phyloP scores from a whole-genome alignment of 345 rosid species.

The Pistacia atlantica region DNA sequence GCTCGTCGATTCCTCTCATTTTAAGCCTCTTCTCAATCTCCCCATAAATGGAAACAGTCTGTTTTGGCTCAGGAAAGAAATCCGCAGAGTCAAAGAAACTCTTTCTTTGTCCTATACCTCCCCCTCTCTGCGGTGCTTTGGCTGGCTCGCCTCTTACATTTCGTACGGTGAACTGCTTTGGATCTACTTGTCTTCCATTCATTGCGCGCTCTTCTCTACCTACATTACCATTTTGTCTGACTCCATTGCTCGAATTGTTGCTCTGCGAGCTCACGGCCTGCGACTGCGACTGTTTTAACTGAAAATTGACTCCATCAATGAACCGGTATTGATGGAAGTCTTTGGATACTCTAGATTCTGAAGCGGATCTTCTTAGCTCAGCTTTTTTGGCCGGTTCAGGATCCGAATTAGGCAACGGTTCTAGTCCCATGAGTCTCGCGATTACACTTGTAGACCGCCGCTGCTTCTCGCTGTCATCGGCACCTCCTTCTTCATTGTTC shows the following conservation, averaged over 20 bases:
- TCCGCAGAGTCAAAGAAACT: constrained; percentile 74
- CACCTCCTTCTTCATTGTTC: constrained; percentile 26
- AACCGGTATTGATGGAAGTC: constrained; percentile 59
- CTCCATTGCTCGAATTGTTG: constrained; percentile 19
- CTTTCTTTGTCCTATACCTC: constrained; percentile 47
- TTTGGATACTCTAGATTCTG: constrained; percentile 78
- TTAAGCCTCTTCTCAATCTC: constrained; percentile 69
- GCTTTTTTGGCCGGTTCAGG: constrained; percentile 46
- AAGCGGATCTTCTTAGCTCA: constrained; percentile 89
- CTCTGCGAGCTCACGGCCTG: constrained; percentile 32
- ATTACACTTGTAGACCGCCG: constrained; percentile 85
- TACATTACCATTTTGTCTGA: constrained; percentile 24
- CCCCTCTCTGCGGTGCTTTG: constrained; percentile 43
- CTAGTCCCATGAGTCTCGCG: constrained; percentile 94
- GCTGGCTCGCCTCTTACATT: constrained; percentile 49
- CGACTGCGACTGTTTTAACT: constrained; percentile 37
- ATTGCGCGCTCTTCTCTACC: constrained; percentile 26
- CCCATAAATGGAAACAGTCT: constrained; percentile 40
- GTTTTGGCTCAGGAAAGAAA: constrained; percentile 81
- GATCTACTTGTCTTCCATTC: constrained; percentile 28
- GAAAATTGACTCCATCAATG: constrained; percentile 53
- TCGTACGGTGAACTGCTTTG: constrained; percentile 28
- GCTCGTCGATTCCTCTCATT: constrained; percentile 73
- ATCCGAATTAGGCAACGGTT: constrained; percentile 58
- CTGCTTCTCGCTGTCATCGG: constrained; percentile 40